Evolutionary conservation across 805 yeast genomes (phyloP), one percentile per base, ranked within the genome.

Genomic region (Starmerella stigmatis): DNA sequence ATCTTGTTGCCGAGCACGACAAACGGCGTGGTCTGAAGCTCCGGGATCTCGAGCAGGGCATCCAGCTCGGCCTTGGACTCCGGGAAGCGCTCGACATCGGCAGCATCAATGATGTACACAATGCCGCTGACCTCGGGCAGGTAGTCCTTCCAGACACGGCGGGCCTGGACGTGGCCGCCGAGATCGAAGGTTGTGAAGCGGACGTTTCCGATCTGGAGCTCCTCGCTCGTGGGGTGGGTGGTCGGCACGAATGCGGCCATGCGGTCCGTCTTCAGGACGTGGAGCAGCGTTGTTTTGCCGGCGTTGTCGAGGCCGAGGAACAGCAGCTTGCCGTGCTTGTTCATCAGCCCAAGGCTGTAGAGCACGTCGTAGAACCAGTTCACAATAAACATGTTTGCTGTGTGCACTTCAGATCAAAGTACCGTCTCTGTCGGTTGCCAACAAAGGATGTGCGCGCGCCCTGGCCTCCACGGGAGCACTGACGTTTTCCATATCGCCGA

Each of bases 121-220:
- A 92, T 92, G 46, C 96, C 98, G 65, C 86, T 84, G 41, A 92
- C 99, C 69, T 92, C 99, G 48, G 99, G 99, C 81, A 92, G 92
- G 67, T 92, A 92, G 65, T 92, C 97, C 64, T 88, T 88, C 99
- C 99, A 92, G 62, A 92, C 78, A 69, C 98, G 86, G 70, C 99
- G 88, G 41, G 99, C 97, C 69, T 89, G 96, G 65, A 77, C 81
- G 71, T 92, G 99, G 35, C 99, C 99, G 67, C 99, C 99, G 57
- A 92, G 74, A 66, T 92, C 99, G 60, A 92, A 92, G 23, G 99
- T 92, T 49, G 99, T 92, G 74, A 92, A 92, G 65, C 89, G 81
- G 51, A 89, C 94, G 57, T 83, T 81, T 57, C 97, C 98, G 59
- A 92, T 92, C 51, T 96, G 88, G 59, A 92, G 75, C 65, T 92